Evolutionary conservation across 768 basidiomycete genomes (phyloP), one percentile per base, ranked within the genome.

Genomic region (Podaxis sp.): DNA sequence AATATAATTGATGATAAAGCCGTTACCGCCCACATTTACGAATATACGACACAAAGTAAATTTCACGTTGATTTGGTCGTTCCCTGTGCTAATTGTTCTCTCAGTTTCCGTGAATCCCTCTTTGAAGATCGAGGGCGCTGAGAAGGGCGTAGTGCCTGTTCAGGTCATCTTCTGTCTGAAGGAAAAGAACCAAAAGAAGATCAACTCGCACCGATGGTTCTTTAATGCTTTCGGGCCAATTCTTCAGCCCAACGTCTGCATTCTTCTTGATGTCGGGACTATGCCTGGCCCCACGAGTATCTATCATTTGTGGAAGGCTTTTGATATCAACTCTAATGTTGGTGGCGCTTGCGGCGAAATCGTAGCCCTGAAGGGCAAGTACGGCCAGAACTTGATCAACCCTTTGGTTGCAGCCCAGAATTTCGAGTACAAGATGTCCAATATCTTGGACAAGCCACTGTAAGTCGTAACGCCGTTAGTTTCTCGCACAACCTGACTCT

Each of bases 311-410:
- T 96, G 95, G 94, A 96, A 96, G 74, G 91, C 93, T 5, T 96
- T 97, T 66, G 93, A 95, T 68, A 90, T 93, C 73, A 93, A 93
- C 71, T 91, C 90, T 20, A 92, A 92, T 69, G 92, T 95, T 15
- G 93, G 90, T 1, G 93, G 95, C 15, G 95, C 95, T 17, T 97
- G 95, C 69, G 95, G 95, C n/a, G 95, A 96, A 78, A 96, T 96
- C 62, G 92, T 96, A 11, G 91, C 92, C 12, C 80, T 94, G 62
- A 96, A 96, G 75, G 95, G 95, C 37, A 89, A 87, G 76, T 94
- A 84, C 65, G 88, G 91, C 30, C 75, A 79, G 67, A 87, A 92
- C 71, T 78, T 97, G 40, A 66, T 96, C 61, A 96, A 96, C 69
- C 94, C 95, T 0, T 78, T 92, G 11, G 75, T 71, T 69, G 61